Base-by-base conservation (phyloP, 208 protist species). In the Crithidia sp. region DNA sequence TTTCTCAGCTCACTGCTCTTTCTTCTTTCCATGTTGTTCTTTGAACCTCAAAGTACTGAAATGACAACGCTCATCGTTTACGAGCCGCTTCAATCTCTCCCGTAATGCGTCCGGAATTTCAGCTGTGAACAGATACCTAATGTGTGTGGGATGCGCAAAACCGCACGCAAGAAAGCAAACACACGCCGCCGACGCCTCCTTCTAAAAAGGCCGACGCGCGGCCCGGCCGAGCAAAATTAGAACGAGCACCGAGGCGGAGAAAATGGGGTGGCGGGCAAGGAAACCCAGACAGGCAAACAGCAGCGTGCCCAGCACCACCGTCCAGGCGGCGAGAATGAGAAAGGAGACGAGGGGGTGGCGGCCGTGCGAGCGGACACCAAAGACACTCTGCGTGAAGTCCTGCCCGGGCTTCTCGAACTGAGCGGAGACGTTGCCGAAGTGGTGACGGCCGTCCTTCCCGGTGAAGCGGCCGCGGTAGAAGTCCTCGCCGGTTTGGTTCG, bases 341-440 rank as follows among this genome's bases (percentile, higher is more conserved):
- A 96, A 87, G 6, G 79, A 77, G n/a, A 94, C 65, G 7, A 93
- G 6, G 6, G 89, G 89, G 73, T 83, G 85, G 52, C 89, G 82
- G 54, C 81, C 81, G 76, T 96, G 88, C 7, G 89, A 92, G 58
- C 85, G 81, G n/a, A 94, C 60, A n/a, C 87, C 85, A 57, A 92
- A 82, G 45, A 83, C 71, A 16, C 76, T 72, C 58, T 89, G 66
- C 40, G 86, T 91, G 73, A 96, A 94, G 77, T 96, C 90, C 64
- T 74, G 56, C 5, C 66, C 75, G n/a, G 75, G 77, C 14, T 50
- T 74, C 43, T 83, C 67, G 39, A 84, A 79, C 17, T 79, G 82
- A 45, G 86, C 66, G 0, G 86, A 90, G 41, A 73, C 79, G 53
- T 84, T 87, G 9, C 90, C 90, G 62, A 87, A 87, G 63, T 76